phyloP scores from a whole-genome alignment of 2,329 filamentous ascomycete genomes.

The Fusarium stilboides region DNA sequence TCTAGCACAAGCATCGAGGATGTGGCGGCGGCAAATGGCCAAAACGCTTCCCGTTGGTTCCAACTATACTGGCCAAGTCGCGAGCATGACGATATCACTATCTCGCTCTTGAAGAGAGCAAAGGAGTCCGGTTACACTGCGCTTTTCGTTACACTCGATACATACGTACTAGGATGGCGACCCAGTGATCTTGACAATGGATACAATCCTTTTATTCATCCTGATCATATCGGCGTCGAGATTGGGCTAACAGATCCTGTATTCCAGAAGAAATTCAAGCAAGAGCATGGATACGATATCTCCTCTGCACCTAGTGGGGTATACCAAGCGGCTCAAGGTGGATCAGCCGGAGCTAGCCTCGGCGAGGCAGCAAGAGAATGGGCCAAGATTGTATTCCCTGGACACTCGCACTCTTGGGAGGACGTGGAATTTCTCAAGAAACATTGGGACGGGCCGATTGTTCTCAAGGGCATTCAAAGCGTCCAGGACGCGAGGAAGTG shows the following conservation, averaged over 20 bases:
- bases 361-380: conserved; percentile 31
- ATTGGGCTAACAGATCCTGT: conserved; percentile 37
- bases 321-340: conserved; percentile 29
- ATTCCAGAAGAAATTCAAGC: conserved; percentile 31
- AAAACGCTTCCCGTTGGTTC: conserved; percentile 21
- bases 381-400: conserved; percentile 38
- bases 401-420: conserved; percentile 34
- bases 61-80: conserved; percentile 36
- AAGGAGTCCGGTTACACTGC: conserved; percentile 18
- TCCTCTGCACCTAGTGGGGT: conserved; percentile 18
- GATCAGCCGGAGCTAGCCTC: conserved; percentile 25
- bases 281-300: conserved; percentile 32
- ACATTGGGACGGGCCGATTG: conserved; percentile 32
- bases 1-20: conserved; percentile 37
- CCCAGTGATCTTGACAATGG: conserved; percentile 30
- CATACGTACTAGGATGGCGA: conserved; percentile 25
- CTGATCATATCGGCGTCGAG: conserved; percentile 35
- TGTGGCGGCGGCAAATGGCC: conserved; percentile 22
- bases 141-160: conserved; percentile 21
- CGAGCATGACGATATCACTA: conserved; percentile 32
- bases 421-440: conserved; percentile 33
- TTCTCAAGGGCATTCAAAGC: conserved; percentile 36
- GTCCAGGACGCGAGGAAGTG: conserved; percentile 30
- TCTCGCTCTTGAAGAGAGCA: conserved; percentile 20
- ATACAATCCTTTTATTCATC: conserved; percentile 38